Base-by-base conservation (phyloP, 148 eudicot genomes). In the Camellia sinensis region DNA sequence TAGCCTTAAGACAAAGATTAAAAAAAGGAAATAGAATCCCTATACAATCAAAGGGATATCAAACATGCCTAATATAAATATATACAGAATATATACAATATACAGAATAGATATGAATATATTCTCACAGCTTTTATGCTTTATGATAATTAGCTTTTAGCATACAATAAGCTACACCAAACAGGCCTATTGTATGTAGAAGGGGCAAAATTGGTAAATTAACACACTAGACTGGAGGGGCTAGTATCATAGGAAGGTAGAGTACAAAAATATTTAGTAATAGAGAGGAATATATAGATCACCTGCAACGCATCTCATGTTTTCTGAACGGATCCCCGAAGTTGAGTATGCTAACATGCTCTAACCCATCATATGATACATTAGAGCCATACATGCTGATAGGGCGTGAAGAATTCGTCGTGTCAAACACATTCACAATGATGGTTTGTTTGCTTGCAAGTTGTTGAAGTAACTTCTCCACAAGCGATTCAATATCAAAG, bases 301-400 rank as follows among this genome's bases (percentile, higher is more conserved):
- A 95, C 99, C 99, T 92, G 89, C 99, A 95, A 40, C 87, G 93
- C 97, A 95, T 95, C 90, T 95, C 97, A 66, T 95, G 99, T 82
- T 84, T 89, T 80, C 99, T 90, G 80, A 84, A 86, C 9, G 99
- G 99, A 79, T 95, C 99, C 71, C 97, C 99, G 70, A 95, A 95
- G 82, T 85, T 92, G 59, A 95, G 92, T 57, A 83, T 67, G 80
- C 97, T 90, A 69, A 93, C 89, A 79, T 87, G 91, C 86, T 83
- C 82, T 82, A 93, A 85, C 29, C 86, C 90, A 78, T 91, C 89
- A 29, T 77, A 78, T 14, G 78, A 76, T 66, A 79, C 86, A 80
- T 91, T 81, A 78, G 94, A 88, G 50, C 97, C 97, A 79, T 95
- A 95, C 99, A 95, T 95, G 82, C 97, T 93, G 77, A 95, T 93